Evolutionary conservation across 1,284 basidiomycete species (phyloP), one percentile per base, ranked within the genome.

Genomic region (Microbotryomycetes sp.): DNA sequence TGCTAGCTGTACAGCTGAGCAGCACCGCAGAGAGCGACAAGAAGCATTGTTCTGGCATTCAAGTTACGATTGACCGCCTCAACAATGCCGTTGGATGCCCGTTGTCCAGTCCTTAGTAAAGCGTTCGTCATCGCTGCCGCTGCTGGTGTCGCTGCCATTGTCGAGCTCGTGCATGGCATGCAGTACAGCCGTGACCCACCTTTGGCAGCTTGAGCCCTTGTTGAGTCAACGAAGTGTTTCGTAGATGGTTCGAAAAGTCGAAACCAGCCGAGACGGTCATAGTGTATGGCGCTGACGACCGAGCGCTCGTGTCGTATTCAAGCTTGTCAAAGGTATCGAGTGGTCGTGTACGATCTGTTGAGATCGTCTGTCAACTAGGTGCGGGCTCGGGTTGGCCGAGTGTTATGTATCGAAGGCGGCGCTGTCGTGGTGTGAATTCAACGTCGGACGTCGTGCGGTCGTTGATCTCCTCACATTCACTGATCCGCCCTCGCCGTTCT

Each of bases 231-330:
- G 52, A 57, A 26, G 49, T 26, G 62, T 72, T 70, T 32, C 67
- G 59, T 26, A 68, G 25, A 26, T 49, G 5, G 67, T 68, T 69
- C 58, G 59, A 57, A 57, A 71, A 70, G 31, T 59, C 58, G 64
- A 69, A 70, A 52, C 70, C 66, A 9, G 55, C 55, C 14, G 45
- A 5, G 2, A 26, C 23, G 9, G 53, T 19, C 15, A 49, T 23
- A 42, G 48, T 23, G 28, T 52, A 32, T 22, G 52, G 47, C 52
- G 49, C 26, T 15, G 47, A n/a, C 23, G 50, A 26, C 50, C 25
- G 50, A 14, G 50, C 49, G 47, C 23, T 26, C 23, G 23, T 22
- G 47, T n/a, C n/a, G n/a, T n/a, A n/a, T n/a, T n/a, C n/a, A n/a
- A n/a, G n/a, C n/a, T n/a, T n/a, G n/a, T n/a, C n/a, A 2, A 12